Evolutionary conservation across 1,139 yeast genomes (phyloP).

Genomic region (Protomyces arabidopsidicola): DNA sequence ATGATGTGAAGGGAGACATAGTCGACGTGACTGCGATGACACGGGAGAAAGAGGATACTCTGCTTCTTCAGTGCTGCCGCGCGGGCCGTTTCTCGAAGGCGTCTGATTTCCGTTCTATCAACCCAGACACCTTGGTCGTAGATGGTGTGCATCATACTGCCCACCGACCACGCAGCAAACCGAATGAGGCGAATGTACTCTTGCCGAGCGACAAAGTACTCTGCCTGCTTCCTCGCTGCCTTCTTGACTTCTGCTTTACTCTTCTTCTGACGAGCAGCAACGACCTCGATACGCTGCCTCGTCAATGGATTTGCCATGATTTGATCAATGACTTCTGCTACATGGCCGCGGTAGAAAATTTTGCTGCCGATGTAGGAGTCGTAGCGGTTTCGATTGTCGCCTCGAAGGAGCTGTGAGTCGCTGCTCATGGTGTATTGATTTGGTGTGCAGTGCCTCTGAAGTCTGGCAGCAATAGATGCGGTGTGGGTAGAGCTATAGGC

Average conservation of each 20-base stretch:
- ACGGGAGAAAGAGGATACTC: slow-evolving; percentile 44
- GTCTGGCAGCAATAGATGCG: no score
- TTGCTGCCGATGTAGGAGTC: slow-evolving; percentile 42
- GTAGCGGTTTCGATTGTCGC: slow-evolving; percentile 32
- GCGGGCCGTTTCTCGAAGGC: slow-evolving; percentile 40
- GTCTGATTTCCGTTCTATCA: slow-evolving; percentile 39
- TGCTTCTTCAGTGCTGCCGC: slow-evolving; percentile 41
- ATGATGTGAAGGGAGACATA: slow-evolving; percentile 59
- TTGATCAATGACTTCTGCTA: slow-evolving; percentile 37
- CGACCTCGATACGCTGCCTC: slow-evolving; percentile 36
- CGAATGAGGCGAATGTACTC: slow-evolving; percentile 39
- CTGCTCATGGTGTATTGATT: not conserved
- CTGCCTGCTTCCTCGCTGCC: slow-evolving; percentile 38
- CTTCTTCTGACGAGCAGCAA: slow-evolving; percentile 39
- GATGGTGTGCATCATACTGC: slow-evolving; percentile 43
- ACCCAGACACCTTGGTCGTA: slow-evolving; percentile 47
- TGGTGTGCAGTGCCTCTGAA: no score
- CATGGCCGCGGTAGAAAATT: slow-evolving; percentile 40
- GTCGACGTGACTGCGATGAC: slow-evolving; percentile 64
- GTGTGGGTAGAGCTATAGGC: no score
- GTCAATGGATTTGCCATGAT: slow-evolving; percentile 39
- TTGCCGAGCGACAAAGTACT: slow-evolving; percentile 40
- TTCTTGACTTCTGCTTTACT: slow-evolving; percentile 35
- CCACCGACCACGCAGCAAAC: slow-evolving; percentile 41
- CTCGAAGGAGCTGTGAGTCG: not conserved